These are phyloP conservation scores for Lactuca saligna DNA, from an alignment of 129 eudicot species.

Conservation along the genomic window DNA sequence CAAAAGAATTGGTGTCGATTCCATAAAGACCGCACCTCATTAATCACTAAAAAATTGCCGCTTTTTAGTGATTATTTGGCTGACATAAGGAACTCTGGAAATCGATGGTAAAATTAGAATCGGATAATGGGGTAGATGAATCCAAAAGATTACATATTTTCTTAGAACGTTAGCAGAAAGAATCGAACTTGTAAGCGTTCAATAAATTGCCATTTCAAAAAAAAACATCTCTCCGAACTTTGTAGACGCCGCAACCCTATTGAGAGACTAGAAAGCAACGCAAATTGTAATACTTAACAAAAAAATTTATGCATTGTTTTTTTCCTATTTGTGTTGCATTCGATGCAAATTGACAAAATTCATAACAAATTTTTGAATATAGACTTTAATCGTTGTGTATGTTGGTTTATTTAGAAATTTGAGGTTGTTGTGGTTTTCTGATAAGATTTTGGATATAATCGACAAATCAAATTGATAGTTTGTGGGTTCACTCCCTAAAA, in stretches of 20 bases:
- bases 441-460: too few species aligned
- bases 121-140: not conserved
- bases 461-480: too few species aligned
- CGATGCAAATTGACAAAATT: too few species aligned
- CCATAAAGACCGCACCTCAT: not conserved
- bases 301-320: too few species aligned
- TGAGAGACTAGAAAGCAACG: not conserved
- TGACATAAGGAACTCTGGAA: not conserved
- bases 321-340: too few species aligned
- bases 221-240: slow-evolving; percentile 29
- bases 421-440: too few species aligned
- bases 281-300: not conserved
- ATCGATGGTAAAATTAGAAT: not conserved
- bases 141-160: slow-evolving; percentile 11
- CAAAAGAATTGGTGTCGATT: not conserved
- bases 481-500: too few species aligned
- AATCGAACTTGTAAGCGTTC: slow-evolving; percentile 49
- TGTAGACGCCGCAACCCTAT: slow-evolving; percentile 23
- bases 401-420: too few species aligned
- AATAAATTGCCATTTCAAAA: slow-evolving; percentile 52
- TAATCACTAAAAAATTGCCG: not conserved
- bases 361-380: too few species aligned
- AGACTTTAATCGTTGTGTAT: too few species aligned
- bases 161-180: not conserved
- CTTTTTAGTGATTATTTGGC: too few species aligned